Evolutionary conservation across 2,329 filamentous ascomycete genomes (phyloP).

Genomic region (Colletotrichum graminicola): DNA sequence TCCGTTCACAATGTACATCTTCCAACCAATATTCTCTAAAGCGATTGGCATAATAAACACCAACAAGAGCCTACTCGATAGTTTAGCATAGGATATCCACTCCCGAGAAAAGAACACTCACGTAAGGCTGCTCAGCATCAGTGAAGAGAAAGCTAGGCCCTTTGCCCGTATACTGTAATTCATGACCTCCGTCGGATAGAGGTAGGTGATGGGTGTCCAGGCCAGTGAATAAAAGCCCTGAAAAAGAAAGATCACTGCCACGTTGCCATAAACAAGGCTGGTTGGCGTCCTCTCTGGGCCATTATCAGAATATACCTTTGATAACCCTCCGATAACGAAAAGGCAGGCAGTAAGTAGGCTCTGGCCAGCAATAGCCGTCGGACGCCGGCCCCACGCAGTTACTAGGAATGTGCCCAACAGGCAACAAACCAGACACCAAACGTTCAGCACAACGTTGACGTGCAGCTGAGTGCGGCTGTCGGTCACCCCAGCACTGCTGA

Average conservation of each 20-base stretch:
- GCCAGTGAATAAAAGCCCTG: conserved; percentile 48
- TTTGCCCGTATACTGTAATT: conserved; percentile 46
- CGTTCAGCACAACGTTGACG: conserved; percentile 64
- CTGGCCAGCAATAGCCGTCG: conserved; percentile 56
- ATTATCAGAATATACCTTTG: neutral
- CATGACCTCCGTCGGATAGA: conserved; percentile 49
- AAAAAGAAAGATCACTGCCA: conserved; percentile 49
- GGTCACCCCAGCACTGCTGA: conserved; percentile 61
- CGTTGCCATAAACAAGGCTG: conserved; percentile 42
- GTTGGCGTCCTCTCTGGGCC: neutral
- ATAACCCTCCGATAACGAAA: conserved; percentile 64
- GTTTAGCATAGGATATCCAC: neutral
- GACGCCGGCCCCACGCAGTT: conserved; percentile 58
- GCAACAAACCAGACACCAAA: conserved; percentile 59
- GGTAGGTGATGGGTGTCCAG: conserved; percentile 46
- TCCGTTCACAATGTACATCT: neutral
- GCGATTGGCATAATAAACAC: neutral
- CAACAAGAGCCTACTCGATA: neutral
- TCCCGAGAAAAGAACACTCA: conserved; percentile 1
- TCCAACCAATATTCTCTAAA: neutral
- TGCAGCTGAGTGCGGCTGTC: conserved; percentile 57
- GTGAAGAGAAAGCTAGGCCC: conserved; percentile 51
- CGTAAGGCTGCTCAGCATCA: conserved; percentile 28
- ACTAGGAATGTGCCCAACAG: conserved; percentile 58
- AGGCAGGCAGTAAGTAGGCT: conserved; percentile 56